These are phyloP conservation scores for Diplosphaera chodatii DNA, from an alignment of 139 green algal genomes.

Conservation along the genomic window DNA sequence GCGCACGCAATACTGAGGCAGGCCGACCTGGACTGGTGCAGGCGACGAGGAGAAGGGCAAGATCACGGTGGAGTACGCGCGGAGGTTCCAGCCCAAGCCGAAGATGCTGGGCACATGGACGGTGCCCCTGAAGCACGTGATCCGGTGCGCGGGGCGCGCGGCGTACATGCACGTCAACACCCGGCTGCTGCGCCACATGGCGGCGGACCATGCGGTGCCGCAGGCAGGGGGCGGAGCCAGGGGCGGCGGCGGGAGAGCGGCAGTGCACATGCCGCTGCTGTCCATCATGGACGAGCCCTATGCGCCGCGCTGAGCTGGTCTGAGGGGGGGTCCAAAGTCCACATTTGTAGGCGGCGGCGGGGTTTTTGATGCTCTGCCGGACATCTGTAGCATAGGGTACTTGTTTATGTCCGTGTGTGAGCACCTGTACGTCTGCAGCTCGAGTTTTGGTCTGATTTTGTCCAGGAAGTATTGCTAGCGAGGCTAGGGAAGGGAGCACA, in stretches of 20 bases:
- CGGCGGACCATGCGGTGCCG: neutral
- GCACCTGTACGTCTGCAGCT: too few species aligned
- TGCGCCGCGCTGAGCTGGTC: too few species aligned
- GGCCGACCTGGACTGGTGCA: conserved; percentile 11
- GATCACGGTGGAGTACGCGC: conserved; percentile 37
- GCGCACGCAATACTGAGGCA: neutral
- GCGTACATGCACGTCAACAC: conserved; percentile 24
- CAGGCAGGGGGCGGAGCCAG: neutral
- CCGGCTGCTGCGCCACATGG: conserved; percentile 1
- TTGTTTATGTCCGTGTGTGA: too few species aligned
- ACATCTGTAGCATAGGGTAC: too few species aligned
- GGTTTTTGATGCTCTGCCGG: too few species aligned
- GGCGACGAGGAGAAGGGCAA: conserved; percentile 36
- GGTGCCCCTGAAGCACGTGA: conserved; percentile 30
- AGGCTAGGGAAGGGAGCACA: too few species aligned
- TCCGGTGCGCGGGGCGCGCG: conserved; percentile 27
- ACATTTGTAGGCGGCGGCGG: too few species aligned
- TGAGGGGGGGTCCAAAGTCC: too few species aligned
- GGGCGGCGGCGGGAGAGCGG: too few species aligned
- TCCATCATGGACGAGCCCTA: neutral
- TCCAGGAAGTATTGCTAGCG: too few species aligned
- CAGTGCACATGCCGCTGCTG: neutral
- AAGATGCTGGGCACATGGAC: conserved; percentile 38
- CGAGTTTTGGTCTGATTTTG: too few species aligned
- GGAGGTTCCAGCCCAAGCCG: conserved; percentile 28